phyloP scores from a whole-genome alignment of 306 rosid species.

The Senna tora region DNA sequence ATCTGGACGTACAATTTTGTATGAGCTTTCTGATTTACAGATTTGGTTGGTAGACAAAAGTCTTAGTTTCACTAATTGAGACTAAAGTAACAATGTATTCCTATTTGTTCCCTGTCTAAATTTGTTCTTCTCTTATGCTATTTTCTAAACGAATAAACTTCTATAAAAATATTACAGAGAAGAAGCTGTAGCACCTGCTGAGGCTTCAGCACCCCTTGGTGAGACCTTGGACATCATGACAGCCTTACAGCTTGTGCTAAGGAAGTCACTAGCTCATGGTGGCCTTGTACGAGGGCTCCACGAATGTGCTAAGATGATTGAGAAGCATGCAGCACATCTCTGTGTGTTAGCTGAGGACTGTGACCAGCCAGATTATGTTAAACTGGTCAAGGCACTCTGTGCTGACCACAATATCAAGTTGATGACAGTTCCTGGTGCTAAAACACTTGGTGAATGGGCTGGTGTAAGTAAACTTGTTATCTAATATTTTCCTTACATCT shows the following conservation, averaged over 20 bases:
- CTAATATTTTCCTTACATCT: too few relatives aligned
- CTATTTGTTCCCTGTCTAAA: not conserved
- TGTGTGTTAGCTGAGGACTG: slow-evolving; percentile 87
- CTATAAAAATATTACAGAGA: slow-evolving; percentile 26
- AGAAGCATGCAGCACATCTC: slow-evolving; percentile 84
- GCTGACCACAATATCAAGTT: slow-evolving; percentile 74
- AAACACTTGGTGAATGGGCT: slow-evolving; percentile 91
- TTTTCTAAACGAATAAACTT: not conserved
- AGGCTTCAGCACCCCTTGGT: slow-evolving; percentile 36
- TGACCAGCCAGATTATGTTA: slow-evolving; percentile 79
- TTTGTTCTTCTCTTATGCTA: not conserved
- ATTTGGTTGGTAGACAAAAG: not conserved
- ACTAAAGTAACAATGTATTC: too few relatives aligned
- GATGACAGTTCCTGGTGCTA: slow-evolving; percentile 77
- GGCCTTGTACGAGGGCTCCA: slow-evolving; percentile 82
- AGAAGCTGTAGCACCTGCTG: slow-evolving; percentile 34
- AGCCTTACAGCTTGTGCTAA: slow-evolving; percentile 81
- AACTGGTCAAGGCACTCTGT: slow-evolving; percentile 80
- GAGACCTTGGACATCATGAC: slow-evolving; percentile 55
- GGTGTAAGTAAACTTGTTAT: slow-evolving; percentile 61
- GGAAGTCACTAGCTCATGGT: slow-evolving; percentile 77
- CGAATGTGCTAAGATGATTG: slow-evolving; percentile 78
- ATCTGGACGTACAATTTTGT: not conserved
- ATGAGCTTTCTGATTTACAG: not conserved
- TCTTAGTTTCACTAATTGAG: not conserved